Conservation (phyloP, 768 basidiomycete genomes). For the Leccinum aurantiacum region DNA sequence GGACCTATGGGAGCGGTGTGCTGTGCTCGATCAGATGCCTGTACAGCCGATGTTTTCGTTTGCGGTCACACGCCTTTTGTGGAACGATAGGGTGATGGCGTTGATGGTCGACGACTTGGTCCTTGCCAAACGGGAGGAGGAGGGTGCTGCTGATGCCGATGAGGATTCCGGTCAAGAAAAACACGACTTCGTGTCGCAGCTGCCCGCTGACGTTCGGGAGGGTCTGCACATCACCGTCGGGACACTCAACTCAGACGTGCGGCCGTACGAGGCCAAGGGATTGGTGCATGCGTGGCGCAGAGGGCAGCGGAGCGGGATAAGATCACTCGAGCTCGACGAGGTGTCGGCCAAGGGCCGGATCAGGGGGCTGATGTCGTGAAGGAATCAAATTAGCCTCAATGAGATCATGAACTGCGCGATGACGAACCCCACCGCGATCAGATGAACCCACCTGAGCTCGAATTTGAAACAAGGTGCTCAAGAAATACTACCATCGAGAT, state of each 20-base stretch:
- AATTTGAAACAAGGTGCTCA: no score
- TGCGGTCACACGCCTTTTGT: constrained; percentile 61
- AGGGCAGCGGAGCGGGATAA: constrained; percentile 33
- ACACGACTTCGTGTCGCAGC: constrained; percentile 44
- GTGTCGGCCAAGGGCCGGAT: constrained; percentile 32
- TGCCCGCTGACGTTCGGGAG: constrained; percentile 47
- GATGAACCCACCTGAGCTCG: no score
- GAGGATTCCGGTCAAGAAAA: constrained; percentile 37
- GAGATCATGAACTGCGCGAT: neutral
- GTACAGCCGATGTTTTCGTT: constrained; percentile 59
- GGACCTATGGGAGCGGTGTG: constrained; percentile 45
- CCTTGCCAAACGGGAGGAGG: constrained; percentile 30
- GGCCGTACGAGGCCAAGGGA: constrained; percentile 66
- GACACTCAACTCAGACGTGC: constrained; percentile 50
- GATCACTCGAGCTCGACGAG: constrained; percentile 31
- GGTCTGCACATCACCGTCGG: constrained; percentile 88
- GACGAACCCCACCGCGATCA: neutral
- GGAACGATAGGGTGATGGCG: constrained; percentile 81
- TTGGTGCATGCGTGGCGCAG: constrained; percentile 59
- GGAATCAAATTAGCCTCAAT: neutral
- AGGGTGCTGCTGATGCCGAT: constrained; percentile 49
- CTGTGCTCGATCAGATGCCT: constrained; percentile 13
- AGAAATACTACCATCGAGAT: no score
- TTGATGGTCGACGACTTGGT: constrained; percentile 63
- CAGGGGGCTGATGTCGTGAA: constrained; percentile 22